Evolutionary conservation across 345 rosid species (phyloP).

Genomic region (Rhizophora apiculata): DNA sequence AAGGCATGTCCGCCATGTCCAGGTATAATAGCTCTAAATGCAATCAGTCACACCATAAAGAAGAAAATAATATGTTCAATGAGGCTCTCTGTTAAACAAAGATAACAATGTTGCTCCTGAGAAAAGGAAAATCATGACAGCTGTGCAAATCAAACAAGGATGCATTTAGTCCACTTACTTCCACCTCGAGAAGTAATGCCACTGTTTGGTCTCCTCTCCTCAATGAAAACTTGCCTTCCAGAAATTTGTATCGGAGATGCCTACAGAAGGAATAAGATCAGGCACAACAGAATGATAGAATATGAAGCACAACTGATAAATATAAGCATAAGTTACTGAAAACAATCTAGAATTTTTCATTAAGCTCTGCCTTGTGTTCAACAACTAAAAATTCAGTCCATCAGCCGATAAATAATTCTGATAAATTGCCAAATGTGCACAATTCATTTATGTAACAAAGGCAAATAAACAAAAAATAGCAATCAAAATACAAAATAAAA

Average conservation of each 20-base stretch:
- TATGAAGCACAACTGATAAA: neutral
- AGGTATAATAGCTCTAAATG: neutral
- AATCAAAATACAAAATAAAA: no score
- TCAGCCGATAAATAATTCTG: no score
- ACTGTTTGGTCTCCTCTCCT: constrained; percentile 90
- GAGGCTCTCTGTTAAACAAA: neutral
- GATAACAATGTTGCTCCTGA: neutral
- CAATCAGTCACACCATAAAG: no score
- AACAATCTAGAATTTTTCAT: neutral
- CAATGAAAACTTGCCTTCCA: constrained; percentile 83
- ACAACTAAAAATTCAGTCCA: neutral
- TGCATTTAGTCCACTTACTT: constrained; percentile 44
- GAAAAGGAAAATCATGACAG: neutral
- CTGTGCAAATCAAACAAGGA: neutral
- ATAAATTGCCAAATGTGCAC: no score
- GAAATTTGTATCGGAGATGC: constrained; percentile 89
- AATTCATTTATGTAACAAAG: no score
- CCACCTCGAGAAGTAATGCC: constrained; percentile 72
- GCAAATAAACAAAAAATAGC: no score
- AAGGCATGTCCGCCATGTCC: neutral
- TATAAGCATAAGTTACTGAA: neutral
- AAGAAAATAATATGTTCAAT: no score
- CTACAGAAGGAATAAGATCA: constrained; percentile 34
- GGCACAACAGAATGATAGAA: neutral
- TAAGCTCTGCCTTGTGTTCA: neutral